Conservation (phyloP, 495 filamentous ascomycete genomes). For the Friedmanniomyces simplex region DNA sequence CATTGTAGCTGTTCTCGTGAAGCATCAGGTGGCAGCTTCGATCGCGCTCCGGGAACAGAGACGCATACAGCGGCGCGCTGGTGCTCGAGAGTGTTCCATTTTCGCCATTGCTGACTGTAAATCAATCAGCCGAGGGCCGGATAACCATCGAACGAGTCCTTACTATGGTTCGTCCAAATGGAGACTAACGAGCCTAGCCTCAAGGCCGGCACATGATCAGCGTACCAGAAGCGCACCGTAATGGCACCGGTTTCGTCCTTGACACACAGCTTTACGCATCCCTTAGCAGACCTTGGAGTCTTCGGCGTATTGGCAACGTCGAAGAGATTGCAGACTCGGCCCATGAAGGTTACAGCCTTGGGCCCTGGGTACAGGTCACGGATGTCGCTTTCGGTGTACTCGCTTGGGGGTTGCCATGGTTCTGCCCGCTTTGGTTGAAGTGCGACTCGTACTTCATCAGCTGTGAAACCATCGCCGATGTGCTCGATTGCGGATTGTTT, state of each 20-base stretch:
- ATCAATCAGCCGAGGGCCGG: background rate
- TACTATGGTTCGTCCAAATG: constrained; percentile 27
- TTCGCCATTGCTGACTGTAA: constrained; percentile 26
- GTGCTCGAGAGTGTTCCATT: constrained; percentile 24
- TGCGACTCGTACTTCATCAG: constrained; percentile 35
- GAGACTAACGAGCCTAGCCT: constrained; percentile 30
- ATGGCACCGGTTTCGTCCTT: constrained; percentile 50
- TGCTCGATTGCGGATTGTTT: background rate
- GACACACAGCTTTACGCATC: constrained; percentile 45
- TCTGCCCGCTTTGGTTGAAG: constrained; percentile 32
- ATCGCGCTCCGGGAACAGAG: constrained; percentile 44
- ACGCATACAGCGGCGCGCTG: constrained; percentile 33
- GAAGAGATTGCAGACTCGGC: constrained; percentile 50
- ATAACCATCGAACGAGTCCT: background rate
- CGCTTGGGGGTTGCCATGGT: constrained; percentile 44
- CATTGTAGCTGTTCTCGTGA: constrained; percentile 38
- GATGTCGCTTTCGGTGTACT: constrained; percentile 44
- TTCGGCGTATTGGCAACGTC: constrained; percentile 32
- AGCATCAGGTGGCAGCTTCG: constrained; percentile 42
- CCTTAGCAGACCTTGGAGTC: constrained; percentile 32
- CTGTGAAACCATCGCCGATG: constrained; percentile 42
- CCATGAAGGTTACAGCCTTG: constrained; percentile 41
- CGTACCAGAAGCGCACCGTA: constrained; percentile 39
- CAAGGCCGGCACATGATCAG: constrained; percentile 23
- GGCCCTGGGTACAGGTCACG: constrained; percentile 43